phyloP scores from a whole-genome alignment of 2,329 filamentous ascomycete species.

The Aspergillus sp. region DNA sequence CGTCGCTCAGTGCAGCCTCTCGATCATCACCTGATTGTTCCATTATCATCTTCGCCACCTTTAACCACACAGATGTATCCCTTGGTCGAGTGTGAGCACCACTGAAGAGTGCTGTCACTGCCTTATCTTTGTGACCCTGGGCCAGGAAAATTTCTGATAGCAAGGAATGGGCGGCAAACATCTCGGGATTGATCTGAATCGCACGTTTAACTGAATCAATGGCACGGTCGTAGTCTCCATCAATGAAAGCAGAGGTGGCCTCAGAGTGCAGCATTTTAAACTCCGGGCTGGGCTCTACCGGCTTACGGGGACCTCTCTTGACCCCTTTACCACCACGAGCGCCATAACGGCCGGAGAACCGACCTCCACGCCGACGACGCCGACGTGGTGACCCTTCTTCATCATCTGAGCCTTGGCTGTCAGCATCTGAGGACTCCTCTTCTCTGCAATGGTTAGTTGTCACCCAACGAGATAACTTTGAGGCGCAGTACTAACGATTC shows the following conservation, averaged over 20 bases:
- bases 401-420: constrained; percentile 25
- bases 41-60: constrained; percentile 56
- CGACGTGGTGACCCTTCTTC: constrained; percentile 26
- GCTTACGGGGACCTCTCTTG: constrained; percentile 47
- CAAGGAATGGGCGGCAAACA: constrained; percentile 61
- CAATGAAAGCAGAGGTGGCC: constrained; percentile 50
- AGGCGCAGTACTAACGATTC: constrained; percentile 21
- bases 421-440: constrained; percentile 23
- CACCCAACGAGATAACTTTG: neutral
- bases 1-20: constrained; percentile 45
- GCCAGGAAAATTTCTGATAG: constrained; percentile 59
- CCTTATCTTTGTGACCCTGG: constrained; percentile 57
- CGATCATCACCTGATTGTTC: constrained; percentile 49
- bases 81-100: constrained; percentile 58
- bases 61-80: constrained; percentile 57
- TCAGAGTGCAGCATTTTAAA: constrained; percentile 49
- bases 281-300: constrained; percentile 48
- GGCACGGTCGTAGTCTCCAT: constrained; percentile 47
- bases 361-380: constrained; percentile 31
- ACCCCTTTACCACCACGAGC: constrained; percentile 46
- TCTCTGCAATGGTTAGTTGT: constrained; percentile 22
- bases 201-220: constrained; percentile 47
- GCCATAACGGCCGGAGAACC: constrained; percentile 37
- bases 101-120: constrained; percentile 56
- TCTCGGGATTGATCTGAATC: constrained; percentile 60